These are phyloP conservation scores for Sisymbrium irio DNA, from an alignment of 345 rosid species.

Conservation along the genomic window DNA sequence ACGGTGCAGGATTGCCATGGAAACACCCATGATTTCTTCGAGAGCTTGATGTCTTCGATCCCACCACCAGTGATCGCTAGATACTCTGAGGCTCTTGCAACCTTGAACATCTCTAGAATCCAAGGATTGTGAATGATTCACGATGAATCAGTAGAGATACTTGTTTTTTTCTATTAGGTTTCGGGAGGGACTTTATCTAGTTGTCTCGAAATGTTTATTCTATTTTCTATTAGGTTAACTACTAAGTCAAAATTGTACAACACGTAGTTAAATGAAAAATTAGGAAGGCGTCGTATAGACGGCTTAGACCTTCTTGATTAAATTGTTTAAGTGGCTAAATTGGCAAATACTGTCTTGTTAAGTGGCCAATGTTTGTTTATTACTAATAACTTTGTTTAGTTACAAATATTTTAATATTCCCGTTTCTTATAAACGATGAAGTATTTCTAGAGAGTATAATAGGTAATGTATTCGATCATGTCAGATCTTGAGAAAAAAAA, in stretches of 20 bases:
- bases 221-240: constrained; percentile 1
- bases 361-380: too few species aligned
- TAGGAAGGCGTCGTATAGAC: background rate
- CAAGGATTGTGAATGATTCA: background rate
- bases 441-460: too few species aligned
- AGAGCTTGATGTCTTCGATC: constrained; percentile 56
- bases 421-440: too few species aligned
- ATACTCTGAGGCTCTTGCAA: constrained; percentile 57
- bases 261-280: background rate
- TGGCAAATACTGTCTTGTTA: too few species aligned
- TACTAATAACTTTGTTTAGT: too few species aligned
- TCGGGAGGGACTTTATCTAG: background rate
- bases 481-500: too few species aligned
- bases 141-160: too few species aligned
- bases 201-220: background rate
- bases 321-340: too few species aligned
- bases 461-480: too few species aligned
- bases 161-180: background rate
- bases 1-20: constrained; percentile 60
- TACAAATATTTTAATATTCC: too few species aligned
- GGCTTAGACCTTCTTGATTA: too few species aligned
- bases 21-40: constrained; percentile 64
- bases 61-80: constrained; percentile 63
- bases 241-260: background rate
- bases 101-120: constrained; percentile 41